Percentiles rank a stretch among this genome's conserved stretches.
phyloP scores from a whole-genome alignment of 176 grass and related monocot species.

The barley (Hordeum vulgare) region DNA sequence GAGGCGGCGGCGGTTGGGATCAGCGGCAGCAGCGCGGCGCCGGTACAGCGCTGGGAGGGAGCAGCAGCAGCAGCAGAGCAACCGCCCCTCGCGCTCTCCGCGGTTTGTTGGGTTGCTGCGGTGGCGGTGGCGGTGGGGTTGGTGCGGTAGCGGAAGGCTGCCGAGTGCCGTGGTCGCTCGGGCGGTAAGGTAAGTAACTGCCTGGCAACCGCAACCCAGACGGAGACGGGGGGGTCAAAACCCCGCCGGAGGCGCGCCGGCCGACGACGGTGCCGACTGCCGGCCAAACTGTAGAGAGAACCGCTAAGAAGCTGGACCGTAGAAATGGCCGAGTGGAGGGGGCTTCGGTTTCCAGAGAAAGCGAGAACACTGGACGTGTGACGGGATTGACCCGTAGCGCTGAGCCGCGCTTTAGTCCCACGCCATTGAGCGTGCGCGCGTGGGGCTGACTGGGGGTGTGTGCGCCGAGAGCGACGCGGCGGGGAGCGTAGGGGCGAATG shows the following conservation, averaged over 20 bases:
- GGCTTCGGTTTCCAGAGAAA: neutral
- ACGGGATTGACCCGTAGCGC: neutral
- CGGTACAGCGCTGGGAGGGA: neutral
- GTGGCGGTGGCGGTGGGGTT: constrained; percentile 30
- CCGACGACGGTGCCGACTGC: neutral
- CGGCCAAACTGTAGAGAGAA: neutral
- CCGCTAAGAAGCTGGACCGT: neutral
- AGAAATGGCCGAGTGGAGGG: neutral
- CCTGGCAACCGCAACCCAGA: neutral
- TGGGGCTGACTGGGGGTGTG: neutral
- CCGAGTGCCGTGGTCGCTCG: constrained; percentile 32
- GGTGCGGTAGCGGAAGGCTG: neutral
- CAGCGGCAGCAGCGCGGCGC: neutral
- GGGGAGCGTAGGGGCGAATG: constrained; percentile 3
- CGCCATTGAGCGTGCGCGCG: neutral
- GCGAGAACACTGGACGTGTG: neutral
- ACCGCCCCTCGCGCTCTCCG: constrained; percentile 7
- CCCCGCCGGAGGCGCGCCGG: neutral
- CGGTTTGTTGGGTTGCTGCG: constrained; percentile 24
- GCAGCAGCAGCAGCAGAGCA: neutral
- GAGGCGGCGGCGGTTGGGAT: constrained; percentile 7
- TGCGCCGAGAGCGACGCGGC: neutral
- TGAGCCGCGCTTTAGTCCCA: neutral
- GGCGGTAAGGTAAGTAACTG: neutral
- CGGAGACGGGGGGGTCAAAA: neutral